Conservation (phyloP, 495 filamentous ascomycete species). For the Xylaria acuta region DNA sequence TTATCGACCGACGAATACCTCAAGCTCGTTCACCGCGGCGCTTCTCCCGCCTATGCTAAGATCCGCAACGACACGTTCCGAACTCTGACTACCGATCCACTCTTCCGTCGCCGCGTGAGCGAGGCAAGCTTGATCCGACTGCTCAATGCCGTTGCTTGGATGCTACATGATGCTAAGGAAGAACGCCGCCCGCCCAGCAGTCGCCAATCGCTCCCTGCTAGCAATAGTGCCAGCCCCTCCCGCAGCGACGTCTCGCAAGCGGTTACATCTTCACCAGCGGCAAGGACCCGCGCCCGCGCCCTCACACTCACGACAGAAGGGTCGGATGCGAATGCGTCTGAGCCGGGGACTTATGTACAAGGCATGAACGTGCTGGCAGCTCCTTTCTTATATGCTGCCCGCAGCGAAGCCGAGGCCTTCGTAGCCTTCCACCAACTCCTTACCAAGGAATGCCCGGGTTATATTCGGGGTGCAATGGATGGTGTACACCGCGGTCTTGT, state of each 20-base stretch:
- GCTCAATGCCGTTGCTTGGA: slow-evolving; percentile 97
- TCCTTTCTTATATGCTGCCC: slow-evolving; percentile 93
- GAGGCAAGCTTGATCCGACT: slow-evolving; percentile 94
- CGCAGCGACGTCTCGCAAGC: slow-evolving; percentile 44
- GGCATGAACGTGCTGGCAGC: slow-evolving; percentile 99
- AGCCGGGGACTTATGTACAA: slow-evolving; percentile 89
- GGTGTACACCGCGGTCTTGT: slow-evolving; percentile 91
- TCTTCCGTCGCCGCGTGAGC: slow-evolving; percentile 92
- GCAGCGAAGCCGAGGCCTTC: slow-evolving; percentile 94
- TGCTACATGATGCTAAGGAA: slow-evolving; percentile 76
- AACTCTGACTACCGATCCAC: slow-evolving; percentile 90
- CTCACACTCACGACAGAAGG: slow-evolving; percentile 65
- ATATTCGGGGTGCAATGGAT: slow-evolving; percentile 95
- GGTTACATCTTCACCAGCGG: slow-evolving; percentile 51
- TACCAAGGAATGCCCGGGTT: slow-evolving; percentile 87
- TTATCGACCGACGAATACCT: slow-evolving; percentile 87
- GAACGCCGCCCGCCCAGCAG: slow-evolving; percentile 46
- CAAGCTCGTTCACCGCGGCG: slow-evolving; percentile 85
- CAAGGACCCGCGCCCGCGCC: slow-evolving; percentile 58
- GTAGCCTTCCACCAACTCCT: slow-evolving; percentile 88
- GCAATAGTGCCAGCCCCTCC: slow-evolving; percentile 40
- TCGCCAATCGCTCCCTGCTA: slow-evolving; percentile 44
- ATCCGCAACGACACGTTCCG: slow-evolving; percentile 98
- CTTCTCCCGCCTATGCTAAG: slow-evolving; percentile 93
- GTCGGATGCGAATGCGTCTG: slow-evolving; percentile 59